These are phyloP conservation scores for Colletotrichum cuscutae DNA, from an alignment of 2,329 filamentous ascomycete species.

Conservation along the genomic window DNA sequence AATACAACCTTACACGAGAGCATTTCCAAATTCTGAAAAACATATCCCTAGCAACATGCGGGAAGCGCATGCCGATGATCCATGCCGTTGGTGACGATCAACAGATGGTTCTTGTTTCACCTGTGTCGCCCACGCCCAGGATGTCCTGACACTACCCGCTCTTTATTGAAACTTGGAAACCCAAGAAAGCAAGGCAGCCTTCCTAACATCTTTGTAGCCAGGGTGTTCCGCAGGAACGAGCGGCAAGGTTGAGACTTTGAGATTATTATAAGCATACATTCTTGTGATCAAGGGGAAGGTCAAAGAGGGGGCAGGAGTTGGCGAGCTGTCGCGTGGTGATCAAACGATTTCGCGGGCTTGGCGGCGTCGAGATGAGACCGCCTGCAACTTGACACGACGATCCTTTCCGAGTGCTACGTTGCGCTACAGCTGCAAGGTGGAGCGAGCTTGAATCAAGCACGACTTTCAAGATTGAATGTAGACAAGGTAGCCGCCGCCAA, in stretches of 20 bases:
- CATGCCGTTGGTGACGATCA: background rate
- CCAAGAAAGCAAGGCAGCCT: background rate
- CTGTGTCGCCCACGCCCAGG: background rate
- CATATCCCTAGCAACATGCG: background rate
- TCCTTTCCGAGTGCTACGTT: background rate
- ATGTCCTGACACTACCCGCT: background rate
- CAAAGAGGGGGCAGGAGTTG: slow-evolving; percentile 17
- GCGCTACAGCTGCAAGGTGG: background rate
- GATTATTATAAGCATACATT: slow-evolving; percentile 13
- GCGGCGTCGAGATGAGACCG: slow-evolving; percentile 21
- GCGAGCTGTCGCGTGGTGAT: slow-evolving; percentile 23
- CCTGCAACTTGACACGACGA: slow-evolving; percentile 23
- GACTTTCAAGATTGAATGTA: background rate
- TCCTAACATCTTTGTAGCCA: background rate
- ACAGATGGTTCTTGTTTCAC: background rate
- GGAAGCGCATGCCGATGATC: background rate
- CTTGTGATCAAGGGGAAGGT: slow-evolving; percentile 1
- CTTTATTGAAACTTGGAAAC: background rate
- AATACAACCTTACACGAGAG: background rate
- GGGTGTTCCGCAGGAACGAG: background rate
- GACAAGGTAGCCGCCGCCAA: too few species aligned
- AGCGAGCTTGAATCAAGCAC: background rate
- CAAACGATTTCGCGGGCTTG: slow-evolving; percentile 10
- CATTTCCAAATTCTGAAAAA: background rate
- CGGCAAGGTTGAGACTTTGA: background rate